Evolutionary conservation across 495 filamentous ascomycete species (phyloP), one percentile per base, ranked within the genome.

Genomic region (Aspergillus saccharolyticus): DNA sequence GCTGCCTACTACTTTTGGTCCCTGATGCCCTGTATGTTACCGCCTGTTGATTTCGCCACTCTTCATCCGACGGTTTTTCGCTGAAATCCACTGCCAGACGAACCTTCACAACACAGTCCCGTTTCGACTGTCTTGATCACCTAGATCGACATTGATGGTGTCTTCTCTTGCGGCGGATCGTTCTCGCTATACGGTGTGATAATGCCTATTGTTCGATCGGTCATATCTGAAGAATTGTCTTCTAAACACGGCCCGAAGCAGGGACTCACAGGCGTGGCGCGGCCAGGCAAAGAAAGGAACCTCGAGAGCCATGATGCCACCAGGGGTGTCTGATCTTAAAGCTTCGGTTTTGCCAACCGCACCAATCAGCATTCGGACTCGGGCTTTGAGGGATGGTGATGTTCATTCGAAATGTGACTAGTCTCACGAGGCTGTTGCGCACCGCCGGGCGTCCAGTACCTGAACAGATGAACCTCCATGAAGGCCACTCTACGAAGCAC

Each of bases 1-100:
- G 54, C 52, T n/a, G 39, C 45, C 20, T 63, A 60, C 39, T 63
- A 60, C 54, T 56, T 63, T 17, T 63, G 61, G 61, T 18, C 44
- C 9, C 42, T 50, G 16, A 39, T 60, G n/a, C 54, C 57, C 22
- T 52, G 61, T 63, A 60, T 22, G 57, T 33, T 24, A 50, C 10
- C 33, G 12, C 6, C 33, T 12, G 33, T 39, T 39, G 33, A 39
- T 10, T 39, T 39, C 33, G 10, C 14, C 14, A 39, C 33, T 12
- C 33, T 12, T 39, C 10, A 12, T 39, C 33, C 33, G 33, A 15
- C 4, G 7, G 25, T 39, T 39, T 39, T 39, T 15, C 33, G 33
- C 33, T 39, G 33, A 39, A 5, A 39, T 39, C 7, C 33, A 39
- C 7, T 39, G 33, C 33, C 33, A 39, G 33, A 39, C 33, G 33